Evolutionary conservation across 2,329 filamentous ascomycete species (phyloP), one percentile per base, ranked within the genome.

Genomic region (Fusarium transvaalense): DNA sequence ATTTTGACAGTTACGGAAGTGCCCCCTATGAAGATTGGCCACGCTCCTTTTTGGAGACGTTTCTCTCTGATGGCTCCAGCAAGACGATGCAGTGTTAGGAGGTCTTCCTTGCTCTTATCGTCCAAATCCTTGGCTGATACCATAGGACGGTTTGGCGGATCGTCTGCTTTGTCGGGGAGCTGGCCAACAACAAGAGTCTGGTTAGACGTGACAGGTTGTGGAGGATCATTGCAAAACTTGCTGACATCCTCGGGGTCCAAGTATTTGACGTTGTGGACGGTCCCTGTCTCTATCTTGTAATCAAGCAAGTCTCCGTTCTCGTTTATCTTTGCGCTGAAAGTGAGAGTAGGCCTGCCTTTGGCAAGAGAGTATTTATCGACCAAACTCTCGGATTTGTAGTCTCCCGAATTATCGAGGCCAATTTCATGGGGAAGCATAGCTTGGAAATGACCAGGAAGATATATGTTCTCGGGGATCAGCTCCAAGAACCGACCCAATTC

Each of bases 251-350:
- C 77, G 7, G 86, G 84, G 17, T 86, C 86, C 59, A 91, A 81
- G 67, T 84, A 88, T 12, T 86, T 76, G n/a, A 91, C 84, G 29
- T 86, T 81, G 19, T 78, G 75, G n/a, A 91, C 74, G 13, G 73
- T 80, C 8, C 84, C 85, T 3, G 88, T 83, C 27, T 84, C 82
- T 46, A 91, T 80, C 43, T 82, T 84, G 69, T 82, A 80, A 10
- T 88, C 84, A 10, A 89, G 76, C 5, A 91, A 71, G 8, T 83
- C 77, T 9, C 89, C 89, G 1, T 79, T 74, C 15, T 80, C 75
- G 67, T 87, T 84, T 23, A 91, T 80, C 50, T 82, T 84, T 7
- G 86, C 84, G 64, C 88, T 91, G 72, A 91, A 90, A 0, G 89
- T 91, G 47, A 91, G 80, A 46, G 85, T 85, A 2, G 84, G 86